These are phyloP conservation scores for Stephania yunnanensis DNA, from an alignment of 164 flowering plant species.

Conservation along the genomic window DNA sequence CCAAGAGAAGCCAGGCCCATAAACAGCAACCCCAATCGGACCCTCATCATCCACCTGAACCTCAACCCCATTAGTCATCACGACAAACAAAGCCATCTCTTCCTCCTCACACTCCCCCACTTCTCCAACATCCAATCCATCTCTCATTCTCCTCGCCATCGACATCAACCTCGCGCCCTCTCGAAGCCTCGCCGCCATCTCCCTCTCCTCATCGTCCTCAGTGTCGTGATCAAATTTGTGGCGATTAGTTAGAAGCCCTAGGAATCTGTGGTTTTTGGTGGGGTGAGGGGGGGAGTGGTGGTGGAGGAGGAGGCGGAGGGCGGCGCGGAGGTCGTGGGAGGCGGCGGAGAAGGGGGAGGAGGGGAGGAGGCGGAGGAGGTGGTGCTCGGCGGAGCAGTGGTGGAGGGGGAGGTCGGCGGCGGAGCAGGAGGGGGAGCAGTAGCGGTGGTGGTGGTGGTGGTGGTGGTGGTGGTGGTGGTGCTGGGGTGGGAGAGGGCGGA, in stretches of 20 bases:
- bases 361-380: slow-evolving; percentile 28
- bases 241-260: slow-evolving; percentile 47
- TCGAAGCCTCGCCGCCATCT: slow-evolving; percentile 19
- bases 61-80: slow-evolving; percentile 70
- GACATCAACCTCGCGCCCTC: slow-evolving; percentile 43
- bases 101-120: slow-evolving; percentile 19
- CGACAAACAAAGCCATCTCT: slow-evolving; percentile 42
- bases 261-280: slow-evolving; percentile 19
- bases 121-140: slow-evolving; percentile 6
- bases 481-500: slow-evolving; percentile 33
- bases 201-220: slow-evolving; percentile 15
- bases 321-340: slow-evolving; percentile 48
- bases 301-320: slow-evolving; percentile 51
- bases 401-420: slow-evolving; percentile 17
- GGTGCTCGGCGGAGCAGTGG: slow-evolving; percentile 31
- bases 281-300: slow-evolving; percentile 7
- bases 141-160: slow-evolving; percentile 26
- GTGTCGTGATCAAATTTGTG: slow-evolving; percentile 14
- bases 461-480: slow-evolving; percentile 11
- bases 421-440: slow-evolving; percentile 29
- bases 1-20: slow-evolving; percentile 56
- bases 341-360: slow-evolving; percentile 18
- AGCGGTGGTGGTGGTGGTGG: slow-evolving; percentile 12
- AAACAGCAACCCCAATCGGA: slow-evolving; percentile 48
- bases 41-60: slow-evolving; percentile 37